A percentile compares a stretch with the other conserved stretches of the same genome.
Evolutionary conservation across 768 basidiomycete species (phyloP).

Genomic region (Mycena belliarum): DNA sequence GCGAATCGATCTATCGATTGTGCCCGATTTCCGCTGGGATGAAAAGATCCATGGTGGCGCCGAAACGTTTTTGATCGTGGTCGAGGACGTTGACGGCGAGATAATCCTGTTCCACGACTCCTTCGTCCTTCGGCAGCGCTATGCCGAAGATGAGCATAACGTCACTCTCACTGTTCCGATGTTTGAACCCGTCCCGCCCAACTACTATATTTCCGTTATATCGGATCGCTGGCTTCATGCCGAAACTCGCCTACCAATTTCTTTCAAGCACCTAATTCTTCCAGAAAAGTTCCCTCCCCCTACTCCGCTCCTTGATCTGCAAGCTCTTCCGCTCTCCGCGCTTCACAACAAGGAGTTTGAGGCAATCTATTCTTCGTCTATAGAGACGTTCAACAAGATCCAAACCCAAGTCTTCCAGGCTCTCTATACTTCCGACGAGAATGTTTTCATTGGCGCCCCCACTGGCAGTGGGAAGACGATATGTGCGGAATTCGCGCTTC

Average conservation of each 20-base stretch:
- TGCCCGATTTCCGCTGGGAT: constrained; percentile 99
- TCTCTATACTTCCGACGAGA: constrained; percentile 93
- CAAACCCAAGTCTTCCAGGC: constrained; percentile 99
- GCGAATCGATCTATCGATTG: constrained; percentile 89
- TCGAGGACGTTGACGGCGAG: constrained; percentile 98
- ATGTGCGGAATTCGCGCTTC: constrained; percentile 93
- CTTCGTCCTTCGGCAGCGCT: constrained; percentile 89
- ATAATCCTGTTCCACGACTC: constrained; percentile 93
- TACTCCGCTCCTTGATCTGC: constrained; percentile 91
- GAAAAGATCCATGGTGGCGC: constrained; percentile 87
- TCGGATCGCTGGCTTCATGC: constrained; percentile 96
- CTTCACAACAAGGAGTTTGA: constrained; percentile 95
- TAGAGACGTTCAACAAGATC: constrained; percentile 95
- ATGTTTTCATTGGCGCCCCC: constrained; percentile 94
- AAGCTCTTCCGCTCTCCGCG: constrained; percentile 85
- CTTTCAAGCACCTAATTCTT: constrained; percentile 96
- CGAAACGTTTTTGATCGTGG: constrained; percentile 90
- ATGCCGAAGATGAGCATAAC: constrained; percentile 91
- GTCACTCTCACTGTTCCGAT: constrained; percentile 95
- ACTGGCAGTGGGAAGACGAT: constrained; percentile 98
- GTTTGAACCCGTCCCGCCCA: constrained; percentile 96
- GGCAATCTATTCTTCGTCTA: constrained; percentile 74
- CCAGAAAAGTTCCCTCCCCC: constrained; percentile 96
- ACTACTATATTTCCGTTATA: constrained; percentile 94
- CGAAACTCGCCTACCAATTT: constrained; percentile 91